Evolutionary conservation across 306 rosid species (phyloP).

Genomic region (Cyamopsis tetragonoloba): DNA sequence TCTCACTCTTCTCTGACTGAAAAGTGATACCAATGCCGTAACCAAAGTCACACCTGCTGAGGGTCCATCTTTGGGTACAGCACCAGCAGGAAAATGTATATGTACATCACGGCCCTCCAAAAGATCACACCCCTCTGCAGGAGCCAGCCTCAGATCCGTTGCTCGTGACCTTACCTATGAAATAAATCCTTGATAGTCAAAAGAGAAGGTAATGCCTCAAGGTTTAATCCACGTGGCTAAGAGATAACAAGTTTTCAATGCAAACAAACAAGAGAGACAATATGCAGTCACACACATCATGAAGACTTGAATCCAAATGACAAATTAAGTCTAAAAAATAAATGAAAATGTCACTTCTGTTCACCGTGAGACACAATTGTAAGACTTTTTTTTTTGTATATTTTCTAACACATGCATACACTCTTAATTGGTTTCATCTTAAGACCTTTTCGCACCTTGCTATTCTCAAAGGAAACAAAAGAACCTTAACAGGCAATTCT

Average conservation of each 20-base stretch:
- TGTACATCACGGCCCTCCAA: constrained; percentile 93
- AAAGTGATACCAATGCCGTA: constrained; percentile 87
- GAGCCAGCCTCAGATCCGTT: constrained; percentile 65
- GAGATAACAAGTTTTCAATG: constrained; percentile 8
- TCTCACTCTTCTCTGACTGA: constrained; percentile 73
- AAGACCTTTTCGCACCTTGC: background rate
- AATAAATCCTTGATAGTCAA: constrained; percentile 20
- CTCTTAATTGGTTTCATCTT: background rate
- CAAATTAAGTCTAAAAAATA: background rate
- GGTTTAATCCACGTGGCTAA: constrained; percentile 18
- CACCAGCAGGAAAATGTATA: constrained; percentile 97
- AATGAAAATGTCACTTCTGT: background rate
- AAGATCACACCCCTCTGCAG: constrained; percentile 56
- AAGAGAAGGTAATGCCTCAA: constrained; percentile 12
- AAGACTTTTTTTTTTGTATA: background rate
- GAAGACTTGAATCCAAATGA: constrained; percentile 13
- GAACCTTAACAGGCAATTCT: background rate
- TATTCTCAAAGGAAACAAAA: background rate
- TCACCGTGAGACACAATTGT: background rate
- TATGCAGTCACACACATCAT: background rate
- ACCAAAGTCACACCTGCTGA: constrained; percentile 99
- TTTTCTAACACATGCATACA: background rate
- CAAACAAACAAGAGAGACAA: constrained; percentile 10
- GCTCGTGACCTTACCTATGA: constrained; percentile 87
- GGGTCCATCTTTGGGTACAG: constrained; percentile 99